Evolutionary conservation across 2,329 filamentous ascomycete species (phyloP).

Genomic region (Trichoderma sp.): DNA sequence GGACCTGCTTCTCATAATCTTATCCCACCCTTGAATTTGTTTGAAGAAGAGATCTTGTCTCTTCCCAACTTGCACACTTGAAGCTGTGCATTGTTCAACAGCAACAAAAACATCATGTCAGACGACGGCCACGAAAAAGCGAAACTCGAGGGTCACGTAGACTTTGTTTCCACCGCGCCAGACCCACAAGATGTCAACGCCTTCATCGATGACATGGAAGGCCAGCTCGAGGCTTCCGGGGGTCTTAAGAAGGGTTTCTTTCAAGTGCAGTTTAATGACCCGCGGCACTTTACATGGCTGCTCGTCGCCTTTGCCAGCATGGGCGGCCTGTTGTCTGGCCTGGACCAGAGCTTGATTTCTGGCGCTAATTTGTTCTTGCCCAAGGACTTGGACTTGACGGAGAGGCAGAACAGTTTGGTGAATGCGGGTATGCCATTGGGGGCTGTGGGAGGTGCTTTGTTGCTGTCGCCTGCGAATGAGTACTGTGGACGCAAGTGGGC

Average conservation of each 20-base stretch:
- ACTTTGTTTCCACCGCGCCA: constrained; percentile 30
- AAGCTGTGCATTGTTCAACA: neutral
- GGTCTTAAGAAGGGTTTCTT: constrained; percentile 43
- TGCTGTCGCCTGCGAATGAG: constrained; percentile 66
- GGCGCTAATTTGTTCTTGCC: constrained; percentile 69
- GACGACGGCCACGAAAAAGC: constrained; percentile 29
- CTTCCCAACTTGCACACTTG: neutral
- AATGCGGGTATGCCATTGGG: constrained; percentile 70
- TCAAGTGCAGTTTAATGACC: constrained; percentile 58
- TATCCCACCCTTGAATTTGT: neutral
- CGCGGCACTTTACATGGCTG: constrained; percentile 63
- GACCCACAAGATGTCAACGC: constrained; percentile 37
- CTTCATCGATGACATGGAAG: constrained; percentile 42
- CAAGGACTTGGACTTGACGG: constrained; percentile 51
- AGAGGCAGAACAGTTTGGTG: constrained; percentile 60
- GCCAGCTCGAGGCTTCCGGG: constrained; percentile 35
- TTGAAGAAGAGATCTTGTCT: neutral
- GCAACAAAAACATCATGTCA: constrained; percentile 2
- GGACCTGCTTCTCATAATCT: neutral
- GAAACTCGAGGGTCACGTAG: constrained; percentile 36
- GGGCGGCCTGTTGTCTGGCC: constrained; percentile 68
- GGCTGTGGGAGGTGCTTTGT: constrained; percentile 65
- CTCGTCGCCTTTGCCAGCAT: constrained; percentile 71
- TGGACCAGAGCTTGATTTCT: constrained; percentile 71
- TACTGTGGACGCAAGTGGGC: constrained; percentile 64